Base-by-base conservation (phyloP, 352 stramenopile genomes). In the Globisporangium middletonii region DNA sequence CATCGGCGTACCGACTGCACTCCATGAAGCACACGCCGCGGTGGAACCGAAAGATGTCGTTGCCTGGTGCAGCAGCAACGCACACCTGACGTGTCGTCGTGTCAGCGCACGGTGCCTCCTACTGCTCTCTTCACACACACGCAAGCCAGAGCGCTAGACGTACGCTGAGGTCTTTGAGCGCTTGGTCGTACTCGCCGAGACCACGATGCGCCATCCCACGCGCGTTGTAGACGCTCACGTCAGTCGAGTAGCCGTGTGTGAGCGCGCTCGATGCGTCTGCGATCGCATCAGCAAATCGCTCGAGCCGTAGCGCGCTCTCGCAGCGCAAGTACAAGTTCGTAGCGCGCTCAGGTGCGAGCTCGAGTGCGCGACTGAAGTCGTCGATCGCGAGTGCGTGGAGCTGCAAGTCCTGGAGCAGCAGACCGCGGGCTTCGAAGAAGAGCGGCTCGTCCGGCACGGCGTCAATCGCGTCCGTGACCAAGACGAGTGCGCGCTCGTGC, bases 41-140 rank as follows among this genome's bases (percentile, higher is more conserved):
- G 42, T 92, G 80, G 49, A 86, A 89, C 7, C 66, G 74, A 50
- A 88, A 89, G 27, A 88, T 65, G 44, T 87, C 73, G 50, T 86
- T 87, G 33, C 49, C 55, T 0, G 79, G 70, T 6, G 57, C 43
- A 49, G 77, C 59, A 4, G 53, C 35, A 47, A 89, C 46, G 41
- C 79, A 86, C 28, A 61, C 43, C 79, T 80, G 50, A 7, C 18
- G n/a, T 23, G 23, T 23, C 48, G 18, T 33, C 49, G 33, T 11
- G 33, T 12, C 52, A 50, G 13, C 19, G 16, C 43, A 47, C 12
- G 30, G 50, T 9, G 33, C 4, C 33, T 13, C 5, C 33, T 9
- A 12, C 12, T 38, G 33, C 5, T 38, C 33, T 38, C 12, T 23
- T 23, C 23, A 23, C 23, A 23, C 33, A 33, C 15, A 50, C 19